Conservation (phyloP, 2,329 filamentous ascomycete species). For the Ceratocystis variospora region DNA sequence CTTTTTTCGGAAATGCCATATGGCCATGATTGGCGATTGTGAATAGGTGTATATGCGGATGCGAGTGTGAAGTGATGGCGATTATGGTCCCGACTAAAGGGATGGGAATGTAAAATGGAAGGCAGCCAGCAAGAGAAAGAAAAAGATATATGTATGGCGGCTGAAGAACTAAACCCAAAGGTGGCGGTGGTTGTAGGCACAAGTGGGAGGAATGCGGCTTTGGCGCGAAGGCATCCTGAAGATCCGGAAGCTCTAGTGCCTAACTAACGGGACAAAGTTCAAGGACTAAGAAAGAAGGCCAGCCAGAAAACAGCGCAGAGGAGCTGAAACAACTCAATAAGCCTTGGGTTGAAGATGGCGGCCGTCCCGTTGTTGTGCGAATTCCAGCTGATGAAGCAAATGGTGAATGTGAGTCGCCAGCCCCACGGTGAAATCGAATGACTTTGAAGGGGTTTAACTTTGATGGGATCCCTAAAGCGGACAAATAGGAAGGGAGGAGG, state of each 20-base stretch:
- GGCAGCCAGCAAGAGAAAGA: neutral
- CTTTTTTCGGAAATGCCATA: slow-evolving; percentile 22
- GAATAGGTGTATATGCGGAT: neutral
- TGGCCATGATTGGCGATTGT: slow-evolving; percentile 18
- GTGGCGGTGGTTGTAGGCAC: neutral
- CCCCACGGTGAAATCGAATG: slow-evolving; percentile 10
- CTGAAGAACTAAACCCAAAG: slow-evolving; percentile 1
- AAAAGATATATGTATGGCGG: neutral
- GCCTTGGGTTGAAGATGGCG: neutral
- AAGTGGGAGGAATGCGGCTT: slow-evolving; percentile 12
- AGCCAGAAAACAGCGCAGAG: neutral
- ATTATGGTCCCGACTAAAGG: too few species aligned
- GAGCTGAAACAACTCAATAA: neutral
- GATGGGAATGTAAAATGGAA: too few species aligned
- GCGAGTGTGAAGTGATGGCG: neutral
- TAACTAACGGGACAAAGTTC: neutral
- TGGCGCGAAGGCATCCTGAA: slow-evolving; percentile 13
- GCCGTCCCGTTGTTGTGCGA: neutral
- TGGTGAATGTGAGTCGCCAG: neutral
- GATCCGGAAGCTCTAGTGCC: slow-evolving; percentile 1
- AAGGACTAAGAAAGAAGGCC: neutral
- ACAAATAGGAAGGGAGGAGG: neutral
- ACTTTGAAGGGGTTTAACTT: neutral
- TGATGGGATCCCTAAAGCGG: neutral
- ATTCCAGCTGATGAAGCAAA: neutral